Base-by-base conservation (phyloP, 164 flowering plant genomes). In the Piper betle region DNA sequence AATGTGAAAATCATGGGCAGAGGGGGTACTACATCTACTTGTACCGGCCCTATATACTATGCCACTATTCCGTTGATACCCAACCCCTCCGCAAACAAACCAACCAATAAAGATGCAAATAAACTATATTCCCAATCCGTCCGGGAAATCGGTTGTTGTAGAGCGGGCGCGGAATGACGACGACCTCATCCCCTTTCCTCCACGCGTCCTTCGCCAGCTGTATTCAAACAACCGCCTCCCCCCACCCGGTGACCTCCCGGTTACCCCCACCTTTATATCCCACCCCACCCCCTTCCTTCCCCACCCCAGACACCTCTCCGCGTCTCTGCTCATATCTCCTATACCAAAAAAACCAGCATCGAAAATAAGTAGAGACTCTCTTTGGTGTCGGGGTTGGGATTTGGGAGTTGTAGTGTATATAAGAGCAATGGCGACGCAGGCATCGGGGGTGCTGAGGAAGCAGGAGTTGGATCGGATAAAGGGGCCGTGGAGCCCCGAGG, bases 401-500 rank as follows among this genome's bases (percentile, higher is more conserved):
- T 10, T 42, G 6, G 46, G 33, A 25, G 33, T 25, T 25, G 46
- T 42, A 0, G 46, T 6, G 6, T 46, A 15, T 10, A 5, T 46
- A 9, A 46, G 10, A 9, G 50, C 6, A 46, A 9, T 46, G 50
- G 11, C 11, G 50, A 25, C 33, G 33, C 33, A 25, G 33, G 50
- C 50, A 5, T 12, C 50, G 12, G 5, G 7, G 53, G 53, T 38
- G 50, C 2, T 33, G 4, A 25, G 53, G 41, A 41, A 71, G 64
- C 77, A 66, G 52, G 93, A 81, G 52, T 17, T 71, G 70, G 95
- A 90, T 73, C 85, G 97, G 79, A 84, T 91, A 64, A 91, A 85
- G 66, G 98, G 98, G 1, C 98, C 98, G 48, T 91, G 98, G 98
- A 88, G 95, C 53, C 92, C 96, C 2, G 95, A 90, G 62, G 97